Base-by-base conservation (phyloP, 2,329 filamentous ascomycete genomes). In the Dactylellina leptospora region DNA sequence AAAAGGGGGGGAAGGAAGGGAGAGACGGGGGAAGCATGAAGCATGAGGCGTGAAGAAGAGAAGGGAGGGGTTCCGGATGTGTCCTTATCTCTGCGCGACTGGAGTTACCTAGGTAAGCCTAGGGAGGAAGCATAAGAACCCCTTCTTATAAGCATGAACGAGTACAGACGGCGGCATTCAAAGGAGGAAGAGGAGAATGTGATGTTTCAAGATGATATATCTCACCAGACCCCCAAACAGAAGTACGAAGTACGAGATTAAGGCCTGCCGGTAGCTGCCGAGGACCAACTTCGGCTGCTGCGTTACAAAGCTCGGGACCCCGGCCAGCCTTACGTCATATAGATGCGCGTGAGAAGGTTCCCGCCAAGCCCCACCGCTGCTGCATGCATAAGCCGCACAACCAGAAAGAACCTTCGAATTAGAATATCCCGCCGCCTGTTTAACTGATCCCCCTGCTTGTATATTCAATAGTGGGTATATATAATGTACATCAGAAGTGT, bases 71-170 rank as follows among this genome's bases (percentile, higher is more conserved):
- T 51, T 45, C 30, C 40, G 40, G 36, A 51, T 66, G 38, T 66
- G 60, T 66, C 61, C 61, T 66, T 66, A 66, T 66, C 61, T 66
- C 51, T 51, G 13, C 51, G 61, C 61, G 61, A 66, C 61, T 64
- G 25, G 61, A 58, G 51, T 66, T 66, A 66, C 61, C 61, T 66
- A 66, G 30, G 44, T 58, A 22, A 64, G 60, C 40, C 53, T 64
- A 64, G 60, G 28, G 30, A 45, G 28, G 51, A 64, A 22, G 58
- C 58, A 62, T 62, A 62, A 53, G 4, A 27, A 13, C 11, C 30
- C 25, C 16, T 58, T 50, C 25, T 11, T 56, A 50, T 56, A 48
- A 42, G 45, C n/a, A n/a, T n/a, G n/a, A n/a, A n/a, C n/a, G n/a
- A n/a, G n/a, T n/a, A n/a, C n/a, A n/a, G n/a, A n/a, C n/a, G n/a